A percentile compares a stretch with the other conserved stretches of the same genome.
phyloP scores from a whole-genome alignment of 768 basidiomycete genomes.

The Tricholomella constricta region DNA sequence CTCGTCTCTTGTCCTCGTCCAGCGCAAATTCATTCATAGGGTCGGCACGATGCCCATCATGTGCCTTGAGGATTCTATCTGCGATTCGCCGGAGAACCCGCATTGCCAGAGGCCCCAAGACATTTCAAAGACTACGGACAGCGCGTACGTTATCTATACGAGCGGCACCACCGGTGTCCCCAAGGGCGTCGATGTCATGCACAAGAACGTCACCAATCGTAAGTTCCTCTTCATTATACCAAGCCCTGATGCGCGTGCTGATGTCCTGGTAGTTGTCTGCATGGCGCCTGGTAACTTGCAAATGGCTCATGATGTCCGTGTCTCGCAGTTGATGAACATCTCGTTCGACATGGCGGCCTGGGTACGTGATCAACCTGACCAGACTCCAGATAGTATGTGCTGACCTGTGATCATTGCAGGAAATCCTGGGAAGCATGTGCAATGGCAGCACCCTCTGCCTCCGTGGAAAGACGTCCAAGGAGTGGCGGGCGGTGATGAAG shows the following conservation, averaged over 20 bases:
- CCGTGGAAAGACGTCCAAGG: conserved; percentile 49
- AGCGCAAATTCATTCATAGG: conserved; percentile 42
- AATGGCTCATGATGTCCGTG: conserved; percentile 54
- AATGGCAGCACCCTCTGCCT: conserved; percentile 55
- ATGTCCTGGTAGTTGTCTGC: conserved; percentile 30
- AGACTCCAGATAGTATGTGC: conserved; percentile 31
- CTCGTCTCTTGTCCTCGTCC: conserved; percentile 43
- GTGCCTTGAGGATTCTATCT: conserved; percentile 25
- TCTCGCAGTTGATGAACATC: conserved; percentile 62
- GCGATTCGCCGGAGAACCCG: conserved; percentile 23
- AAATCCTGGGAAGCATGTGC: conserved; percentile 50
- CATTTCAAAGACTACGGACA: conserved; percentile 38
- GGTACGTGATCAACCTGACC: conserved; percentile 28
- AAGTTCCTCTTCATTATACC: conserved; percentile 28
- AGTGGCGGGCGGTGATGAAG: conserved; percentile 51
- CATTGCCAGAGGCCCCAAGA: conserved; percentile 41
- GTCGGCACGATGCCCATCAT: conserved; percentile 1
- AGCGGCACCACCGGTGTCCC: conserved; percentile 59
- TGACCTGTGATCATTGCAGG: conserved; percentile 49
- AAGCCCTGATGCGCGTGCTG: neutral
- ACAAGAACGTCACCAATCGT: conserved; percentile 59
- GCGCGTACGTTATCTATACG: conserved; percentile 62
- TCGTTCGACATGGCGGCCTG: conserved; percentile 70
- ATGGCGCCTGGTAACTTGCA: conserved; percentile 54
- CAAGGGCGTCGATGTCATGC: conserved; percentile 61